Evolutionary conservation across 2,329 filamentous ascomycete species (phyloP).

Genomic region (Bipolaris sorokiniana): DNA sequence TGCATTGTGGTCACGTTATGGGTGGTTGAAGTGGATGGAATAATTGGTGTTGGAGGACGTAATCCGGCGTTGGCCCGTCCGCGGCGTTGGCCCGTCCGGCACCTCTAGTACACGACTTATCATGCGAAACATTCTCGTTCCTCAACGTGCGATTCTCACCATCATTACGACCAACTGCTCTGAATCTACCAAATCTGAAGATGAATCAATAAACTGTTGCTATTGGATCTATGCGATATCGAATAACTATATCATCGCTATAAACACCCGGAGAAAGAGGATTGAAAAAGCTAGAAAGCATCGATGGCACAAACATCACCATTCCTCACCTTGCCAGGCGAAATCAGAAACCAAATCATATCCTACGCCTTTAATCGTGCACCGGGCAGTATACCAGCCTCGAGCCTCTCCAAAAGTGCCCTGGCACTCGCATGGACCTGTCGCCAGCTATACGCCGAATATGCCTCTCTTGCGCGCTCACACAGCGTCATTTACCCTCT

Average conservation of each 20-base stretch:
- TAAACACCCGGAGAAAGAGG: neutral
- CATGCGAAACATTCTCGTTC: too few species aligned
- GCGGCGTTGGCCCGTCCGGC: too few species aligned
- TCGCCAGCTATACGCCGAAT: constrained; percentile 26
- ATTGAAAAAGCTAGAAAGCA: neutral
- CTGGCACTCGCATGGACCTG: constrained; percentile 26
- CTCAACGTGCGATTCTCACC: too few species aligned
- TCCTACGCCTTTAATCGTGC: constrained; percentile 19
- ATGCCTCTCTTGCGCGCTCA: constrained; percentile 15
- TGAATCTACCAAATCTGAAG: neutral
- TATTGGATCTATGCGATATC: neutral
- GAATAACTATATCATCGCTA: neutral
- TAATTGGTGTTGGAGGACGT: too few species aligned
- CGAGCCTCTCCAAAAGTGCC: constrained; percentile 14
- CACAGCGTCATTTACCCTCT: constrained; percentile 17
- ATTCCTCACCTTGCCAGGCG: constrained; percentile 23
- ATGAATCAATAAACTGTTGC: too few species aligned
- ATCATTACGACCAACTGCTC: too few species aligned
- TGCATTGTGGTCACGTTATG: too few species aligned
- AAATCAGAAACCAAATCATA: constrained; percentile 27
- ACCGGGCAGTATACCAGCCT: constrained; percentile 12
- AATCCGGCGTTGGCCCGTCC: too few species aligned
- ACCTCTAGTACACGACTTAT: too few species aligned
- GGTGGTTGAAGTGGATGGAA: too few species aligned
- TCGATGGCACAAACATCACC: neutral